Evolutionary conservation across 1,284 basidiomycete genomes (phyloP).

Genomic region (Cryptococcus maquisensis): DNA sequence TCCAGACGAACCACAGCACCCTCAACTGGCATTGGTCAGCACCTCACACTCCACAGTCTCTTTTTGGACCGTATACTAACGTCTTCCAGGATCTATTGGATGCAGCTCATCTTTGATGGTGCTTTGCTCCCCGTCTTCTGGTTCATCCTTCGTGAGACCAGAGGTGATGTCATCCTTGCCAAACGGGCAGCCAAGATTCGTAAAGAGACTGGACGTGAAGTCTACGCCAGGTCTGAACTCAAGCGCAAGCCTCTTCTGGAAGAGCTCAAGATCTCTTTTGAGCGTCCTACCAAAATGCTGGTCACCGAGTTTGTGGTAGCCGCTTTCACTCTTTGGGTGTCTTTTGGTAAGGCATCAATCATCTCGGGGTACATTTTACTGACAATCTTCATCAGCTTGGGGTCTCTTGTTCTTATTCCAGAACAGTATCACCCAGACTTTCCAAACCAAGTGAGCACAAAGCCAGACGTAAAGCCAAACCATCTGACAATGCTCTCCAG

Average conservation of each 20-base stretch:
- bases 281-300: conserved; percentile 53
- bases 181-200: conserved; percentile 59
- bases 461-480: too few species aligned
- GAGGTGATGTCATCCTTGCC: conserved; percentile 60
- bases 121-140: conserved; percentile 40
- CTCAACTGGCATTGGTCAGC: conserved; percentile 11
- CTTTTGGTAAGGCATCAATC: conserved; percentile 11
- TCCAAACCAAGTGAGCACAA: conserved; percentile 5
- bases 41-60: too few species aligned
- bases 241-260: conserved; percentile 57
- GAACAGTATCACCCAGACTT: conserved; percentile 9
- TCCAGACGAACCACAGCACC: conserved; percentile 4
- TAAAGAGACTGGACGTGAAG: conserved; percentile 59
- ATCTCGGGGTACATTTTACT: not conserved
- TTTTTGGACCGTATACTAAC: too few species aligned
- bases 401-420: conserved; percentile 14
- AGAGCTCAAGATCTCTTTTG: conserved; percentile 63
- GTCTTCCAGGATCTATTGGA: conserved; percentile 6
- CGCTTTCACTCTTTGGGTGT: conserved; percentile 18
- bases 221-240: conserved; percentile 63
- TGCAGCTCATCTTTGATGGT: conserved; percentile 11
- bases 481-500: not conserved
- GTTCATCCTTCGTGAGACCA: conserved; percentile 60
- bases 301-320: conserved; percentile 18
- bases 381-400: conserved; percentile 1